Percentiles rank a stretch among this genome's conserved stretches.
Conservation (phyloP, 192 early-diverging fungal genomes). For the Podila clonocystis region DNA sequence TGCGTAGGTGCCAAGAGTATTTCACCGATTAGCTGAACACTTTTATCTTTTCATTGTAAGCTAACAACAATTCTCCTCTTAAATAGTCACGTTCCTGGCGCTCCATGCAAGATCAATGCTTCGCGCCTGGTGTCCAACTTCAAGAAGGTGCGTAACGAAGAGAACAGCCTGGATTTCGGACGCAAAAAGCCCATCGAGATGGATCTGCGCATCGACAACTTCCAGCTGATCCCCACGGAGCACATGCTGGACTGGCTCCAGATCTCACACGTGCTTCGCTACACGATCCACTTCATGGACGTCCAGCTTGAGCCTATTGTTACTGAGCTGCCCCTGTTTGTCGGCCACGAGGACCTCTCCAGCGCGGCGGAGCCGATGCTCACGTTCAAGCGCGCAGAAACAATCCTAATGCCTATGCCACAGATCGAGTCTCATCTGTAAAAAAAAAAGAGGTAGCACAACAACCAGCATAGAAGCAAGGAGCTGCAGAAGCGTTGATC, state of each 20-base stretch:
- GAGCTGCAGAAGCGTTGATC: no score
- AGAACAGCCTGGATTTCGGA: slow-evolving; percentile 38
- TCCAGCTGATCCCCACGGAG: slow-evolving; percentile 41
- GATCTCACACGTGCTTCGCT: slow-evolving; percentile 30
- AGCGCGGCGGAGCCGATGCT: neutral
- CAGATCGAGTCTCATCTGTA: slow-evolving; percentile 1
- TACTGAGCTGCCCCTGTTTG: slow-evolving; percentile 30
- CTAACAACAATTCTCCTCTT: neutral
- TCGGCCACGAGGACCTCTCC: slow-evolving; percentile 14
- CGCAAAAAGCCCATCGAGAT: slow-evolving; percentile 17
- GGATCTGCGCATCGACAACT: slow-evolving; percentile 39
- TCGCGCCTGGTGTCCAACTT: slow-evolving; percentile 27
- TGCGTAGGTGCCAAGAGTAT: slow-evolving; percentile 28
- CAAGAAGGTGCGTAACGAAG: slow-evolving; percentile 26
- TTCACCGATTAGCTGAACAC: neutral
- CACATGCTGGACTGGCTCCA: slow-evolving; percentile 24
- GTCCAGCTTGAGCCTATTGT: slow-evolving; percentile 16
- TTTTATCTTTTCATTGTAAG: neutral
- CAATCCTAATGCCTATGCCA: neutral
- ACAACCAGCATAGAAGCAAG: no score
- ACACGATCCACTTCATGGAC: slow-evolving; percentile 40
- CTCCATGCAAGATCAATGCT: slow-evolving; percentile 19
- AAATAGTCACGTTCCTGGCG: slow-evolving; percentile 20
- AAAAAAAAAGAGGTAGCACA: no score
- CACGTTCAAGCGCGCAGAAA: neutral